Base-by-base conservation (phyloP, 2,329 filamentous ascomycete species). In the Cladosporium sp. region DNA sequence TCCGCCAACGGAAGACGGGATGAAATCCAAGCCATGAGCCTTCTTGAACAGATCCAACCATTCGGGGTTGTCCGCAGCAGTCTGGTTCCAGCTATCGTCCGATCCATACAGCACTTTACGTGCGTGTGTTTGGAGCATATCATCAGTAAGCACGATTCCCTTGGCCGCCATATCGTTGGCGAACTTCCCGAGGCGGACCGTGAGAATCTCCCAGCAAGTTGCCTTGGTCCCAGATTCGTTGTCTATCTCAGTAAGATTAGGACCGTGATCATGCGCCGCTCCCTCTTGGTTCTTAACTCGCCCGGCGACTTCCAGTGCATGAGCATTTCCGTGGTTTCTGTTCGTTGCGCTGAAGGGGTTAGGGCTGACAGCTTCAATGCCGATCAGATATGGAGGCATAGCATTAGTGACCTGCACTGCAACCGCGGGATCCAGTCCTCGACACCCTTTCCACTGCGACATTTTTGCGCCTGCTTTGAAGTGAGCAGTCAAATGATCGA, bases 401-500 rank as follows among this genome's bases (percentile, higher is more conserved):
- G 74, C 74, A 50, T 74, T 75, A 2, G 71, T 73, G 47, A 78
- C 74, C 38, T 73, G 70, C 3, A 72, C 68, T 6, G 74, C 74
- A 9, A 77, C 69, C 18, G 70, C 66, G 8, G 72, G 64, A 51
- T 75, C 73, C 4, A 81, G 61, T 3, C 78, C 79, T 59, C 79
- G 71, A 56, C 76, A 79, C 3, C 79, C 78, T 45, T 73, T 74
- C 79, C 79, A 82, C 32, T 77, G 68, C 22, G 67, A 68, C 77
- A 82, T 81, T 24, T 69, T 68, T 5, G 68, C 70, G 0, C 79
- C 78, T 32, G 73, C 70, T 45, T 75, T 75, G 64, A 80, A 82
- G 59, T 81, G 78, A 17, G 73, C 73, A 0, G 77, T 74, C 7
- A 82, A 54, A 58, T 82, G 79, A 50, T 80, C 76, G 5, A 70